Conservation (phyloP, 768 basidiomycete genomes). For the Lactifluus hygrophoroides region DNA sequence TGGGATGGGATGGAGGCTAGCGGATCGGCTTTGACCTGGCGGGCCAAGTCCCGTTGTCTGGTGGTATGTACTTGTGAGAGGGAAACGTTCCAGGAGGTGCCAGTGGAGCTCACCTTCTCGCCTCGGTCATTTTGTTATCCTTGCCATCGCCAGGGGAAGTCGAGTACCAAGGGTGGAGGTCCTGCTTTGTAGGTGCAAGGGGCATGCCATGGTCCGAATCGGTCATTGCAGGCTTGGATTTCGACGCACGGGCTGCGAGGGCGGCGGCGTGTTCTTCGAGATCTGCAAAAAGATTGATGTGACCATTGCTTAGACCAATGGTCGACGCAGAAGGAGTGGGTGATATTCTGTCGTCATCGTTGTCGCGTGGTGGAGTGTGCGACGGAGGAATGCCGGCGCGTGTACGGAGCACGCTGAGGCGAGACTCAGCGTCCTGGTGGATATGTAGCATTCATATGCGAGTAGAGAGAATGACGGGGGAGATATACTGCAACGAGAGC, state of each 20-base stretch:
- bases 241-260: constrained; percentile 40
- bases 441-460: background rate
- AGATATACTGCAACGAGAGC: constrained; percentile 59
- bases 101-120: constrained; percentile 21
- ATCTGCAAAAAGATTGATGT: constrained; percentile 81
- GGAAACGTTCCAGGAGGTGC: background rate
- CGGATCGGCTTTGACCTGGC: constrained; percentile 61
- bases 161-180: constrained; percentile 75
- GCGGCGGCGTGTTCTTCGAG: constrained; percentile 52
- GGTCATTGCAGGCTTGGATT: constrained; percentile 24
- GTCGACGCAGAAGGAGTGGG: constrained; percentile 21
- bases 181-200: constrained; percentile 65
- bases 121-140: constrained; percentile 22
- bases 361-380: background rate
- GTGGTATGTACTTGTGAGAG: background rate
- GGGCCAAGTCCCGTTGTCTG: constrained; percentile 55
- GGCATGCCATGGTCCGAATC: constrained; percentile 67
- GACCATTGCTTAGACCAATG: constrained; percentile 37
- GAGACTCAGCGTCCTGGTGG: constrained; percentile 69
- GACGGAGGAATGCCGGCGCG: constrained; percentile 38
- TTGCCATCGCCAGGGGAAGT: constrained; percentile 14
- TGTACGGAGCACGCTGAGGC: constrained; percentile 55
- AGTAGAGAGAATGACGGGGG: background rate
- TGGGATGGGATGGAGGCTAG: constrained; percentile 65
- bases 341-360: constrained; percentile 21